Evolutionary conservation across 352 stramenopile genomes (phyloP), one percentile per base, ranked within the genome.

Genomic region (Phytophthora syringae): DNA sequence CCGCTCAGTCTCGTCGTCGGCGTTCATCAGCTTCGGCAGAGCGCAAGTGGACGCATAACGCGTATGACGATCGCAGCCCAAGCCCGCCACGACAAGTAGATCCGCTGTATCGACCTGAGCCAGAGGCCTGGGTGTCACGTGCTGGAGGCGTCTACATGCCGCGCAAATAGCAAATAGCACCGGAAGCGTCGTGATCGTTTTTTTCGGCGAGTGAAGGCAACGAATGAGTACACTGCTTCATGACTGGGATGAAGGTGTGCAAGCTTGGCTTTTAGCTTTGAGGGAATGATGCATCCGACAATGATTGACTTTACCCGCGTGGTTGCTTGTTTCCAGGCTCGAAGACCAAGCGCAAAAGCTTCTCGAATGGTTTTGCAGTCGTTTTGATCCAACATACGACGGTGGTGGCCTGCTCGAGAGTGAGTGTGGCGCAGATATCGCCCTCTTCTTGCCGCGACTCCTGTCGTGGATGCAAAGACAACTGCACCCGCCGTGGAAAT

Each of bases 91-190:
- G 87, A 13, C 52, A 82, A 43, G 34, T 76, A 6, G 72, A 93
- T 60, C 84, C 85, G 22, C 75, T 76, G 10, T 95, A 95, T 67
- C 72, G 67, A 10, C 87, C 87, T 0, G 81, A 93, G 50, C 76
- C 85, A 0, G 82, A 91, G 43, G 34, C 67, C 0, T 95, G 87
- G 87, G 79, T 92, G 18, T 95, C 87, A 5, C 74, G 84, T 52
- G 87, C 87, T 11, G 87, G 87, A 9, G 87, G 87, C 5, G 85
- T 95, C 10, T 95, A 95, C 50, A 52, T 95, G 37, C 82, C 85
- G 28, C 71, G 77, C 13, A 83, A 82, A 45, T 77, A 72, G 18
- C 47, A 42, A 42, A 42, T 42, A 42, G 36, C 16, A 1, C 18
- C 18, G 51, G 47, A 73, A 71, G 20, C 58, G 60, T 63, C 66